phyloP scores from a whole-genome alignment of 345 rosid genomes.

The Mercurialis annua region DNA sequence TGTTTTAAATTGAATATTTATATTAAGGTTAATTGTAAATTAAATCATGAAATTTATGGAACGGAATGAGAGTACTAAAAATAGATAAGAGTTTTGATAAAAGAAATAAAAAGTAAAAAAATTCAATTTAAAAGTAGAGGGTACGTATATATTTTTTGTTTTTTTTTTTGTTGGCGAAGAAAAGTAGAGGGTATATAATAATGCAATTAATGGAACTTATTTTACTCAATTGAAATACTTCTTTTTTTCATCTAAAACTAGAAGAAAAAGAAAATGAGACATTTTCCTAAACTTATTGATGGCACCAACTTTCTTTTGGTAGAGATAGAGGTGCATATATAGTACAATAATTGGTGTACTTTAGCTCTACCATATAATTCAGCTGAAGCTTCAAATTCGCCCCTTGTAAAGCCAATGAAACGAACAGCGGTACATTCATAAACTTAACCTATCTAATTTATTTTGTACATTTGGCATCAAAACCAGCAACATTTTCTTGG shows the following conservation, averaged over 20 bases:
- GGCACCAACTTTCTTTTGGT: not conserved
- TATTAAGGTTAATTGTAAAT: too few species aligned
- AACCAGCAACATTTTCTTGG: slow-evolving; percentile 4
- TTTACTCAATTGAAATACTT: too few species aligned
- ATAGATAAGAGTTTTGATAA: too few species aligned
- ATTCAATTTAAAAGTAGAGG: too few species aligned
- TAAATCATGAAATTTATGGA: too few species aligned
- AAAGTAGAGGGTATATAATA: too few species aligned
- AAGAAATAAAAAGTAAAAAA: too few species aligned
- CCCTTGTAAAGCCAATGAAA: slow-evolving; percentile 14
- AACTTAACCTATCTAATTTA: slow-evolving; percentile 1
- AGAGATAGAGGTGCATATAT: not conserved
- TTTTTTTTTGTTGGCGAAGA: too few species aligned
- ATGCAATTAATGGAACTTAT: too few species aligned
- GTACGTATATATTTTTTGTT: too few species aligned
- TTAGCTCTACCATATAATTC: not conserved
- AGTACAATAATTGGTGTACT: not conserved
- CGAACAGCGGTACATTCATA: slow-evolving; percentile 3
- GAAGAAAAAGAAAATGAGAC: not conserved
- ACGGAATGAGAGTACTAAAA: too few species aligned
- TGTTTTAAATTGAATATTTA: too few species aligned
- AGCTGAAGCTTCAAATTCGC: slow-evolving; percentile 6
- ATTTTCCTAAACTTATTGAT: not conserved
- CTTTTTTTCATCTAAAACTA: not conserved
- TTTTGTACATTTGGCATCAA: not conserved